Conservation (phyloP, 495 filamentous ascomycete species). For the Neurospora discreta region DNA sequence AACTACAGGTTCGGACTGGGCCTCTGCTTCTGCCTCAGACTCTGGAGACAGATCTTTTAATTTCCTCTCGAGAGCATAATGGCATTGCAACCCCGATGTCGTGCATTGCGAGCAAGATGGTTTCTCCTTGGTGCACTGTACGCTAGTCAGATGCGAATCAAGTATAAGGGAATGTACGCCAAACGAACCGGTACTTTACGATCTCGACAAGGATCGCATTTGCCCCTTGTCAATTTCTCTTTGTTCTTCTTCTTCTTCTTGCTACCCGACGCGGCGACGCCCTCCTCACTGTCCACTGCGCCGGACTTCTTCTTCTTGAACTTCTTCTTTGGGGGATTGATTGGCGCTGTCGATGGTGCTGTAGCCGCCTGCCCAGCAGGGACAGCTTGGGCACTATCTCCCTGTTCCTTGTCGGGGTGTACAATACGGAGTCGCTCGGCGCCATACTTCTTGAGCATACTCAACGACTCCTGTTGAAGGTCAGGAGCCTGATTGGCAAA, state of each 20-base stretch:
- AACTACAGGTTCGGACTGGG: background rate
- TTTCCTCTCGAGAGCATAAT: conserved; percentile 23
- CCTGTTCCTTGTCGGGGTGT: conserved; percentile 25
- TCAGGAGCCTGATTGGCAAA: conserved; percentile 39
- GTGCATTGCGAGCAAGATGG: conserved; percentile 29
- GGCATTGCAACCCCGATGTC: conserved; percentile 16
- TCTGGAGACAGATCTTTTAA: background rate
- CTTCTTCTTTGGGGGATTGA: conserved; percentile 12
- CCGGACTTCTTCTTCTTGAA: conserved; percentile 20
- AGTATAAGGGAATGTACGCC: background rate
- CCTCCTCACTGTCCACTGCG: conserved; percentile 1
- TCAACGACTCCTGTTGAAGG: conserved; percentile 32
- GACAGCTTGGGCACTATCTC: conserved; percentile 13
- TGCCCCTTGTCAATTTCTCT: conserved; percentile 20
- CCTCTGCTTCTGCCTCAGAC: conserved; percentile 2
- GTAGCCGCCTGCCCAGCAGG: conserved; percentile 6
- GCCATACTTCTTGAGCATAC: conserved; percentile 34
- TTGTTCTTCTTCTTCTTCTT: conserved; percentile 14
- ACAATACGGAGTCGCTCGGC: conserved; percentile 36
- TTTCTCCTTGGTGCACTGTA: conserved; percentile 30
- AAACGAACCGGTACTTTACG: conserved; percentile 18
- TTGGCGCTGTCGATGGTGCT: background rate
- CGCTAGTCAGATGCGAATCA: background rate
- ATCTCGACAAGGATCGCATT: conserved; percentile 29
- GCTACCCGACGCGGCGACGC: conserved; percentile 8